Conservation (phyloP, 2,329 filamentous ascomycete species). For the Fusarium keratoplasticum region DNA sequence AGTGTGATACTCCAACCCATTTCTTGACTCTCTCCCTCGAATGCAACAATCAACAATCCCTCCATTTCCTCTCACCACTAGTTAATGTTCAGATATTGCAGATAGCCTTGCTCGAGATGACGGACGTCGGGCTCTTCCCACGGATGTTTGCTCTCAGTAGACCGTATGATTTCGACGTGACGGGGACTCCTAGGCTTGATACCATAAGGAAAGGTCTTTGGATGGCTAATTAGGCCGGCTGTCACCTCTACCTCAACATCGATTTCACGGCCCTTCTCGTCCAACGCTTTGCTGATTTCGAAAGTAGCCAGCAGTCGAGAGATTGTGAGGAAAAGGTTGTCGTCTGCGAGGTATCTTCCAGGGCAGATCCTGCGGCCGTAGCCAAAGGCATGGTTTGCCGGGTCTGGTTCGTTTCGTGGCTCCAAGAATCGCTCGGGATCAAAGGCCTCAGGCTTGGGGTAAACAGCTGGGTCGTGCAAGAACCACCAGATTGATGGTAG, state of each 20-base stretch:
- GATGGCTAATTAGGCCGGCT: slow-evolving; percentile 34
- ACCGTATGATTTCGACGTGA: slow-evolving; percentile 30
- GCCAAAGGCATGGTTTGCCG: slow-evolving; percentile 46
- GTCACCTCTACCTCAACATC: slow-evolving; percentile 27
- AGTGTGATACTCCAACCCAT: neutral
- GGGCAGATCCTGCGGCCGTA: slow-evolving; percentile 53
- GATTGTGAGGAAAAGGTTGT: slow-evolving; percentile 49
- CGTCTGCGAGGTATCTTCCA: slow-evolving; percentile 48
- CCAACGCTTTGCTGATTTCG: slow-evolving; percentile 47
- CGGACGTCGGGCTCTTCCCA: slow-evolving; percentile 41
- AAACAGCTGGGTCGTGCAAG: slow-evolving; percentile 73
- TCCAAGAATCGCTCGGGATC: slow-evolving; percentile 49
- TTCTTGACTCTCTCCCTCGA: too few species aligned
- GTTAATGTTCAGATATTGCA: neutral
- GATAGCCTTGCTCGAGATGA: slow-evolving; percentile 3
- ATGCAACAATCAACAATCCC: neutral
- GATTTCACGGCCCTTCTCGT: slow-evolving; percentile 30
- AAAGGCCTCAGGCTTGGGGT: slow-evolving; percentile 56
- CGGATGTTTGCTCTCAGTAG: slow-evolving; percentile 30
- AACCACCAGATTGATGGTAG: slow-evolving; percentile 42
- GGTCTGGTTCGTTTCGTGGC: slow-evolving; percentile 47
- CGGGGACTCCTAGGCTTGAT: slow-evolving; percentile 34
- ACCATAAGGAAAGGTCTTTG: slow-evolving; percentile 24
- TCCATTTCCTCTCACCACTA: neutral
- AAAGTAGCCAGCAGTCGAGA: slow-evolving; percentile 61